Conservation (phyloP, 2,329 filamentous ascomycete genomes). For the Sordariomycetes sp. region DNA sequence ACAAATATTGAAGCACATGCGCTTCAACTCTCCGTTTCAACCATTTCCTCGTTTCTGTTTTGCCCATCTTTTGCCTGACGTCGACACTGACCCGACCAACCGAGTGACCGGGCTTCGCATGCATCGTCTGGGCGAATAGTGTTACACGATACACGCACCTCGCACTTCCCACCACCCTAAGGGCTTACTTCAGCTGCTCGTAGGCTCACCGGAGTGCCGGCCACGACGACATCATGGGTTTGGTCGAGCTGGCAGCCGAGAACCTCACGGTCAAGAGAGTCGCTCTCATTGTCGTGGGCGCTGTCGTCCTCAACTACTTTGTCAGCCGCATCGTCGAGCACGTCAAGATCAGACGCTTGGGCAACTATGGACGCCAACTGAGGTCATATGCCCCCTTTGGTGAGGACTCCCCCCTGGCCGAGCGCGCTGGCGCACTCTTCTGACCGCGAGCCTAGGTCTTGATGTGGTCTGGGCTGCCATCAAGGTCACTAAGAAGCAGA, state of each 20-base stretch:
- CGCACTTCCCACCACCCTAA: not conserved
- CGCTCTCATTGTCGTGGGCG: slow-evolving; percentile 23
- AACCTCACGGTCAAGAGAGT: slow-evolving; percentile 31
- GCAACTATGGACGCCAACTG: slow-evolving; percentile 28
- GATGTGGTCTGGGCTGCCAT: slow-evolving; percentile 55
- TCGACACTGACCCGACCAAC: no score
- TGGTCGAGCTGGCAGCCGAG: slow-evolving; percentile 37
- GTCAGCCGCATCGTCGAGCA: slow-evolving; percentile 29
- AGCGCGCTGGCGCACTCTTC: not conserved
- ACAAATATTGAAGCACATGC: no score
- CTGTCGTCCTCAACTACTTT: slow-evolving; percentile 27
- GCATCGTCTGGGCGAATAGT: no score
- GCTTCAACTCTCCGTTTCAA: no score
- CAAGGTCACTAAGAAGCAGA: slow-evolving; percentile 37
- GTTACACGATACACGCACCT: no score
- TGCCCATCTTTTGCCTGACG: no score
- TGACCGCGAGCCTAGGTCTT: slow-evolving; percentile 32
- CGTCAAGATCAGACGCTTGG: slow-evolving; percentile 34
- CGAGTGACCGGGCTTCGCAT: no score
- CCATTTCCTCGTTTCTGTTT: no score
- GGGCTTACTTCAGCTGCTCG: not conserved
- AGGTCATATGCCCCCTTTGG: slow-evolving; percentile 33
- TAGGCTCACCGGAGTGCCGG: not conserved
- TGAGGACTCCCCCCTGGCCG: slow-evolving; percentile 16
- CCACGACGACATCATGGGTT: slow-evolving; percentile 41